Percentiles rank a stretch among this genome's conserved stretches.
Evolutionary conservation across 2,329 filamentous ascomycete species (phyloP).

Genomic region (Zasmidium citrigriseum): DNA sequence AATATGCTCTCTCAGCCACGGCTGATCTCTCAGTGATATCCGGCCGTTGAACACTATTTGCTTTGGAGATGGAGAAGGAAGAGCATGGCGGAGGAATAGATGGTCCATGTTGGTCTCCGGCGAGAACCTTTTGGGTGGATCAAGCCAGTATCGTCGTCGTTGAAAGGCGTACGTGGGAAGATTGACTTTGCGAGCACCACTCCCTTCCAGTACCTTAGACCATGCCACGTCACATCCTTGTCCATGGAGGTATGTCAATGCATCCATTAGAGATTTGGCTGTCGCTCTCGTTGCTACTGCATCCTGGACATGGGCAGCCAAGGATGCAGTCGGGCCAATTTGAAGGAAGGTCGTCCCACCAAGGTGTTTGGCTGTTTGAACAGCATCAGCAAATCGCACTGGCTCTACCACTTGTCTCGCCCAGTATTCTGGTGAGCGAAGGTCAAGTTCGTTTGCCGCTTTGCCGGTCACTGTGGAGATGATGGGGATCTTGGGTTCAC

Average conservation of each 20-base stretch:
- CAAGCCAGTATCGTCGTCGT: not conserved
- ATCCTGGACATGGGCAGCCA: not conserved
- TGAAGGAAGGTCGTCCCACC: not conserved
- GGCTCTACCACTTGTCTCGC: constrained; percentile 1
- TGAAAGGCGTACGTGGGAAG: not conserved
- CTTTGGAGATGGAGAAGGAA: not conserved
- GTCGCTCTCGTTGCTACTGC: not conserved
- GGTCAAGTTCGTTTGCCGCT: not conserved
- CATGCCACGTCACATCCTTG: not conserved
- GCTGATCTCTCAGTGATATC: not conserved
- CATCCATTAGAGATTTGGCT: not conserved
- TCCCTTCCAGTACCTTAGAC: not conserved
- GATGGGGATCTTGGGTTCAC: not conserved
- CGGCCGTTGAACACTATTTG: not conserved
- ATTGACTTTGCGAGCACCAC: not conserved
- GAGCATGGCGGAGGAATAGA: too few relatives aligned
- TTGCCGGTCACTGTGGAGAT: constrained; percentile 1
- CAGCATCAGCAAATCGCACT: constrained; percentile 2
- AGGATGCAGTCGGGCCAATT: not conserved
- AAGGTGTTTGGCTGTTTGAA: not conserved
- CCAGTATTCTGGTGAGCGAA: constrained; percentile 1
- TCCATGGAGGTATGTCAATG: not conserved
- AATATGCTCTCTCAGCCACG: not conserved
- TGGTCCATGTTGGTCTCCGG: not conserved
- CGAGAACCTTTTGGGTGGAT: not conserved